phyloP scores from a whole-genome alignment of 805 yeast species.

The Millerozyma miso region DNA sequence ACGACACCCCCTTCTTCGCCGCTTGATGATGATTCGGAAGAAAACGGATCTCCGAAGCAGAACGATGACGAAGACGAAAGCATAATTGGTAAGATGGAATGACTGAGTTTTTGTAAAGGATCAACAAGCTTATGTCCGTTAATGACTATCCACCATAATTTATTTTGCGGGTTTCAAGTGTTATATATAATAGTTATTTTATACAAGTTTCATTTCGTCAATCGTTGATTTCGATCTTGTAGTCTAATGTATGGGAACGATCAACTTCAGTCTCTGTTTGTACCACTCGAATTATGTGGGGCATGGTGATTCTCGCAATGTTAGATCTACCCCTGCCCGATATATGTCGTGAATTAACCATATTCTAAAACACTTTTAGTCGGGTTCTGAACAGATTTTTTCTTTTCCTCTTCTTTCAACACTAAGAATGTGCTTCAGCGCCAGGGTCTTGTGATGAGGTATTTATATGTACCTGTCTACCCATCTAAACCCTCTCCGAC shows the following conservation, averaged over 20 bases:
- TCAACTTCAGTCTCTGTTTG: too few relatives aligned
- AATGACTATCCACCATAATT: not conserved
- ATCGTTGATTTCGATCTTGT: too few relatives aligned
- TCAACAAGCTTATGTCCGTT: not conserved
- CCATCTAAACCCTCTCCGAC: conserved; percentile 29
- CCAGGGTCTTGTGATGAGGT: not conserved
- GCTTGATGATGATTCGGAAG: conserved; percentile 1
- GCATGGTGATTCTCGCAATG: too few relatives aligned
- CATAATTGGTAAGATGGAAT: conserved; percentile 32
- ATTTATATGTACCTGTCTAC: not conserved
- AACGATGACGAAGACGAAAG: conserved; percentile 18
- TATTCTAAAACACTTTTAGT: too few relatives aligned
- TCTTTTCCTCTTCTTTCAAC: not conserved
- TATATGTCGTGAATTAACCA: too few relatives aligned
- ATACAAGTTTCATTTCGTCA: too few relatives aligned
- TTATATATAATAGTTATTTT: not conserved
- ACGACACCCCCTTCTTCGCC: conserved; percentile 4
- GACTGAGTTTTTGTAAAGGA: not conserved
- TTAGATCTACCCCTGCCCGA: too few relatives aligned
- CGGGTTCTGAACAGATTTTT: too few relatives aligned
- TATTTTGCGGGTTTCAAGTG: not conserved
- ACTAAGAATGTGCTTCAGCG: not conserved
- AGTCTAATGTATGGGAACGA: too few relatives aligned
- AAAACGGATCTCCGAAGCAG: conserved; percentile 3
- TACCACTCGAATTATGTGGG: too few relatives aligned